Evolutionary conservation across 2,329 filamentous ascomycete genomes (phyloP).

Genomic region (Cercospora berteroae): DNA sequence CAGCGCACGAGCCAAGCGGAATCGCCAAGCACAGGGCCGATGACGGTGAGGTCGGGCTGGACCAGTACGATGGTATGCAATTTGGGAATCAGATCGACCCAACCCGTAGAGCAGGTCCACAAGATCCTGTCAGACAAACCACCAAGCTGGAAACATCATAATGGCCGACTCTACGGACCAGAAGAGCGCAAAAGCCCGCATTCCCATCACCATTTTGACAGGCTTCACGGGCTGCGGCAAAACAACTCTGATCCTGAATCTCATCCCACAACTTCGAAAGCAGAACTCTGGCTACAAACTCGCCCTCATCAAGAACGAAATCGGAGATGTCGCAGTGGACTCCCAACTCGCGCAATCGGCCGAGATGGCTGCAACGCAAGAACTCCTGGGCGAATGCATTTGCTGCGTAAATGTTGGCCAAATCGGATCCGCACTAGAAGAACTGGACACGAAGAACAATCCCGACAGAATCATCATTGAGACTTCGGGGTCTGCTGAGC

Average conservation of each 20-base stretch:
- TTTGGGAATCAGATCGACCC: background rate
- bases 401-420: slow-evolving; percentile 98
- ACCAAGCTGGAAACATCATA: background rate
- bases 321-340: slow-evolving; percentile 91
- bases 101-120: background rate
- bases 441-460: slow-evolving; percentile 60
- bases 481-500: slow-evolving; percentile 79
- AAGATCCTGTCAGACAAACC: background rate
- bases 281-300: slow-evolving; percentile 88
- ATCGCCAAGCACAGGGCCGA: slow-evolving; percentile 8
- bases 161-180: background rate
- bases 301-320: slow-evolving; percentile 96
- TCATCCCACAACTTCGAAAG: slow-evolving; percentile 83
- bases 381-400: slow-evolving; percentile 95
- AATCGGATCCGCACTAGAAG: slow-evolving; percentile 73
- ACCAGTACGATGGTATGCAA: background rate
- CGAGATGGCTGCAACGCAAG: slow-evolving; percentile 83
- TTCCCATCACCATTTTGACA: slow-evolving; percentile 90
- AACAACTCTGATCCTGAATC: slow-evolving; percentile 91
- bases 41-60: slow-evolving; percentile 1
- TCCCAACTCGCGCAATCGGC: slow-evolving; percentile 81
- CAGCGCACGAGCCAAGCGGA: slow-evolving; percentile 1
- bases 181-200: slow-evolving; percentile 38
- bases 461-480: slow-evolving; percentile 92
- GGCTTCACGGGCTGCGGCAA: slow-evolving; percentile 96